Evolutionary conservation across 2,329 filamentous ascomycete genomes (phyloP), one percentile per base, ranked within the genome.

Genomic region (Penicillium sp.): DNA sequence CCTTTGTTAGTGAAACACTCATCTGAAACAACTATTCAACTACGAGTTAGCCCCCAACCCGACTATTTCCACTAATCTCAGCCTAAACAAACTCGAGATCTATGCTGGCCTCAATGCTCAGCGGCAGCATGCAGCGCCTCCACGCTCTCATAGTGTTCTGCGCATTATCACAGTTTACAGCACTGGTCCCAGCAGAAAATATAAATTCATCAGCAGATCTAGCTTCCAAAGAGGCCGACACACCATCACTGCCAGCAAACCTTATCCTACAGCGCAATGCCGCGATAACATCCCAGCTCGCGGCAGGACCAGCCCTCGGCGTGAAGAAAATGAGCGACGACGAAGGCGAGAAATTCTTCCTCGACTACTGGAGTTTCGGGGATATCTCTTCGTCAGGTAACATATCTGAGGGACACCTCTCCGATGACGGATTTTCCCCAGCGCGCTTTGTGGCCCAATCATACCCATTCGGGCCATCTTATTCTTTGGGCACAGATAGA

Each of bases 261-360:
- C 22, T 48, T 11, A 50, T 62, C 8, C 47, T 61, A n/a, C 61
- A 56, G 16, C 65, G 55, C 47, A 61, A 74, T 62, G 64, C 64
- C 24, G 66, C 68, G 2, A 63, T 72, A n/a, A 66, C 69, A 37
- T 55, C 64, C 7, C 67, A 65, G 37, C 61, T 75, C n/a, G 61
- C 65, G 14, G 57, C 64, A 37, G 63, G 62, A 20, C 55, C 67
- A 3, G 60, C 68, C 10, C 58, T 59, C 0, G 72, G 68, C 5
- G 69, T 79, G 42, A 69, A 68, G 31, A 80, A 79, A 57, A 79
- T 80, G 78, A 75, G 69, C 40, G 61, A 59, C 6, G 76, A 80
- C 40, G 72, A 76, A 43, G 76, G 78, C 11, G 76, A 80, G 61
- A 80, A 79, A 62, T 80, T 80, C 65, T 78, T 74, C 49, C 64